Evolutionary conservation across 148 eudicot genomes (phyloP).

Genomic region (Silene latifolia): DNA sequence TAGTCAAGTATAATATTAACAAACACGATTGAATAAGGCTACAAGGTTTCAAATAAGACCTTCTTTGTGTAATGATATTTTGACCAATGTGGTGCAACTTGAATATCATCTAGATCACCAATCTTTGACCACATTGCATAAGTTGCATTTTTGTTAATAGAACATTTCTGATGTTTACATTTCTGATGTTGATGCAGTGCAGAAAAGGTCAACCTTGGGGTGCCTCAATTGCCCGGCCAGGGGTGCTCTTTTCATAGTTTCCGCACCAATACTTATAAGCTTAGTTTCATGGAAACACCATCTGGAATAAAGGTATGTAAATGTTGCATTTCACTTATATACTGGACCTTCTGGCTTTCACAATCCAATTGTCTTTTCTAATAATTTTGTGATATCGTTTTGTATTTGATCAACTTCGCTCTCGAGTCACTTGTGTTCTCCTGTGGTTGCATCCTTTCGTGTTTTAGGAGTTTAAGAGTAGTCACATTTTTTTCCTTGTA

Average conservation of each 20-base stretch:
- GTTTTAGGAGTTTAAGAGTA: neutral
- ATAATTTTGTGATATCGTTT: neutral
- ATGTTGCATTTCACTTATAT: neutral
- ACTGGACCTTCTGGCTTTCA: too few species aligned
- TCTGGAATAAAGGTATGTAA: conserved; percentile 97
- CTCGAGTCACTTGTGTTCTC: neutral
- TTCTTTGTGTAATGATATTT: neutral
- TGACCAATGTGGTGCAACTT: neutral
- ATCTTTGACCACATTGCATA: neutral
- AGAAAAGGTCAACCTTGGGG: conserved; percentile 95
- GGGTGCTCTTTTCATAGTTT: conserved; percentile 98
- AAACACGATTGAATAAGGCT: neutral
- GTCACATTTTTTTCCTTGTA: neutral
- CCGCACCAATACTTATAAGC: conserved; percentile 89
- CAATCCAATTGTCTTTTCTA: neutral
- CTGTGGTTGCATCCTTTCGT: neutral
- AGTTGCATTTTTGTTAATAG: neutral
- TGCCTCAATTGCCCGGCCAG: conserved; percentile 95
- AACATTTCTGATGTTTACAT: neutral
- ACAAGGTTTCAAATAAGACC: neutral
- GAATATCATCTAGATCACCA: neutral
- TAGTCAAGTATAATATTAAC: neutral
- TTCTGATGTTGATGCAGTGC: conserved; percentile 46
- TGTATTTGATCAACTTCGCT: neutral
- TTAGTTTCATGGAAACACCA: conserved; percentile 95